Base-by-base conservation (phyloP, 345 rosid genomes). In the Arabis hirsuta region DNA sequence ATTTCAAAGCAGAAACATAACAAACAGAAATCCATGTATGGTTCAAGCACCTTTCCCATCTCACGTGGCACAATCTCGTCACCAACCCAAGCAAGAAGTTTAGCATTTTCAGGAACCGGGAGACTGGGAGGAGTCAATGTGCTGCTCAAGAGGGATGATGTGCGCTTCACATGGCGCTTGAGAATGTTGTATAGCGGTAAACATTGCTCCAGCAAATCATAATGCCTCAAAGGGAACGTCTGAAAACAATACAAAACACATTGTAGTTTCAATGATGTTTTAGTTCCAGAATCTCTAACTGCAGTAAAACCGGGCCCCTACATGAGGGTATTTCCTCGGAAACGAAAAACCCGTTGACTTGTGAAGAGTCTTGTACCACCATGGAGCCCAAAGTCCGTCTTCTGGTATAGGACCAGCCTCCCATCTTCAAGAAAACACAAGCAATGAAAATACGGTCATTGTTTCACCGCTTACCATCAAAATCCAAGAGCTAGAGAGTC, bases 61-160 rank as follows among this genome's bases (percentile, higher is more conserved):
- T 90, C 90, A 48, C 95, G 92, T 22, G 95, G 88, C 72, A 92
- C 72, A 71, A 92, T 87, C 80, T 90, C 98, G 72, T 85, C 95
- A 57, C 92, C 98, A 75, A 92, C 88, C 95, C 98, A 90, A 32
- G 91, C 92, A 45, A 92, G 84, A 65, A 92, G 81, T 79, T 88
- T 88, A 55, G 82, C 83, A 61, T 90, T 92, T 45, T 83, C 88
- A 52, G 95, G 98, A 72, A 90, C 88, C 2, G 96, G 95, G 80
- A 92, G 83, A 73, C 80, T 83, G 11, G 96, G 96, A 68, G 81
- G 77, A 56, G 87, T 80, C 43, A 84, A 71, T 8, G 84, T 80
- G 65, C 80, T 71, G 56, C 79, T 82, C 68, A 73, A 73, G 57
- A 89, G 90, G 69, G 69, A 43, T 44, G 85, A 73, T 54, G 79